A percentile compares a stretch with the other conserved stretches of the same genome.
These are phyloP conservation scores for Draba incana DNA, from an alignment of 345 rosid species.

Conservation along the genomic window DNA sequence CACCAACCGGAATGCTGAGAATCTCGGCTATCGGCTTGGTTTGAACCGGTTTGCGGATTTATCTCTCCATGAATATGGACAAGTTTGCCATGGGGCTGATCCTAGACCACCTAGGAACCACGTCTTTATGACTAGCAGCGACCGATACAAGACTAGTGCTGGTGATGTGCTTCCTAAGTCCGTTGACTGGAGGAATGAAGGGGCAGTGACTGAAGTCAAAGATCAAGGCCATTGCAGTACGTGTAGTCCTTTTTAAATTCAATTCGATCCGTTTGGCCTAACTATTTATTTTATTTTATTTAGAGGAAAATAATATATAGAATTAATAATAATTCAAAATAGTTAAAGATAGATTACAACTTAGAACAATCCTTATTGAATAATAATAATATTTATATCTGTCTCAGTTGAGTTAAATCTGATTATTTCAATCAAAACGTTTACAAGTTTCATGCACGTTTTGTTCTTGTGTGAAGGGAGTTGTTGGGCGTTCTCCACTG, in stretches of 20 bases:
- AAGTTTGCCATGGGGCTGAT: conserved; percentile 51
- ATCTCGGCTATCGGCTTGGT: conserved; percentile 54
- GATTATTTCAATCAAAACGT: background rate
- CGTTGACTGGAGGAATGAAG: conserved; percentile 83
- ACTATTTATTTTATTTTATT: background rate
- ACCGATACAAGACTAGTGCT: conserved; percentile 43
- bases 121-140: conserved; percentile 31
- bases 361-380: too few species aligned
- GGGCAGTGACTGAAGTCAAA: conserved; percentile 73
- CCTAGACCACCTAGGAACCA: conserved; percentile 34
- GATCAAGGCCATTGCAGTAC: conserved; percentile 84
- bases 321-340: too few species aligned
- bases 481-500: conserved; percentile 94
- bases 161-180: conserved; percentile 58
- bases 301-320: too few species aligned
- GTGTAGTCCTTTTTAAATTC: conserved; percentile 6
- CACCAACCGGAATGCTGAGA: conserved; percentile 50
- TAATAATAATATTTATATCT: too few species aligned
- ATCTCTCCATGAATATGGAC: conserved; percentile 56
- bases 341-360: too few species aligned
- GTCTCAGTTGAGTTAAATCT: too few species aligned
- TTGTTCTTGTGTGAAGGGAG: conserved; percentile 52
- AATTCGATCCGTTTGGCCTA: background rate
- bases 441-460: conserved; percentile 7
- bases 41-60: conserved; percentile 69